phyloP scores from a whole-genome alignment of 1,139 yeast genomes.

The Kodamaea fungicola region DNA sequence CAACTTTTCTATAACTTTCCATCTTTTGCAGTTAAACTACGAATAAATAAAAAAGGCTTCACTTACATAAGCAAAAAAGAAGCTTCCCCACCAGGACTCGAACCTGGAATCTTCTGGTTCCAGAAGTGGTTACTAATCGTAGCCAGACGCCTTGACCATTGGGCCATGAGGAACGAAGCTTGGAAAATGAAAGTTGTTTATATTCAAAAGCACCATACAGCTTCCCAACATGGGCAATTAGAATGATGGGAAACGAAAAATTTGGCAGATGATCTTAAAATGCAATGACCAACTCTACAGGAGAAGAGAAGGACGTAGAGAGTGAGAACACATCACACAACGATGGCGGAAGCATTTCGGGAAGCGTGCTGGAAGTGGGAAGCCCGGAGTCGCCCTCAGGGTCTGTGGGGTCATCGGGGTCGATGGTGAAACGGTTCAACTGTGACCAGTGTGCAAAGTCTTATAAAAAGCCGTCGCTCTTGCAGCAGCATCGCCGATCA shows the following conservation, averaged over 20 bases:
- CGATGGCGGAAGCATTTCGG: not conserved
- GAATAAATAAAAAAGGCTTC: no score
- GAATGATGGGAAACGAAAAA: slow-evolving; percentile 1
- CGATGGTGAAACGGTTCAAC: slow-evolving; percentile 49
- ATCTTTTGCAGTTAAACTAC: no score
- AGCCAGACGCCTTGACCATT: slow-evolving; percentile 58
- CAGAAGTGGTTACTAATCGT: slow-evolving; percentile 51
- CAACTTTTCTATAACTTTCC: no score
- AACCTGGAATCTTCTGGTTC: slow-evolving; percentile 92
- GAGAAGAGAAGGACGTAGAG: not conserved
- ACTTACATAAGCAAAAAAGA: slow-evolving; percentile 23
- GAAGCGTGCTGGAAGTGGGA: not conserved
- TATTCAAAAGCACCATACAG: not conserved
- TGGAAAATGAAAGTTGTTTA: not conserved
- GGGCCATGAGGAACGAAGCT: slow-evolving; percentile 57
- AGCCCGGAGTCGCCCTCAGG: not conserved
- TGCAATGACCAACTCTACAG: not conserved
- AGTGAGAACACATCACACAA: not conserved
- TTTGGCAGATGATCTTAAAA: not conserved
- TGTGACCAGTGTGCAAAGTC: slow-evolving; percentile 76
- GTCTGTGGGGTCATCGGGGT: slow-evolving; percentile 10
- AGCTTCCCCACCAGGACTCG: slow-evolving; percentile 95
- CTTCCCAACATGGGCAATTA: not conserved
- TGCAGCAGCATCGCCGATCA: slow-evolving; percentile 75
- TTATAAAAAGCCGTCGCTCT: slow-evolving; percentile 75